Evolutionary conservation across 306 rosid species (phyloP).

Genomic region (Carpinus fangiana): DNA sequence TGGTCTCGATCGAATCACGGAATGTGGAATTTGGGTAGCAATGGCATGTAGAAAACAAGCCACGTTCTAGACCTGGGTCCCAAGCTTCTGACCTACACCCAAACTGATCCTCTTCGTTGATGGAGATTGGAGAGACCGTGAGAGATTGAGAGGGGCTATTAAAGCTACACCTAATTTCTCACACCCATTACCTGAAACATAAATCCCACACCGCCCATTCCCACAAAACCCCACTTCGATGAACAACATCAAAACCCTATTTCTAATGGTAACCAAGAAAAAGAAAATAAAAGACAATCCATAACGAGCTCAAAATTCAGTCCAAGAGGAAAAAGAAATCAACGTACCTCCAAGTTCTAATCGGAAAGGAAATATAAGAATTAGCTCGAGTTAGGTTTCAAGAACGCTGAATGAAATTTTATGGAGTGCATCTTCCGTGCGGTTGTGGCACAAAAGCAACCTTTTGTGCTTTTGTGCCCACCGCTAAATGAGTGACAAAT

Average conservation of each 20-base stretch:
- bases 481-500: no score
- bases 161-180: background rate
- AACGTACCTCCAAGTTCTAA: background rate
- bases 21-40: constrained; percentile 24
- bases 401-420: no score
- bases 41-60: constrained; percentile 21
- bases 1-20: constrained; percentile 26
- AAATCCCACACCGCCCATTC: background rate
- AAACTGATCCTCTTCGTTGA: background rate
- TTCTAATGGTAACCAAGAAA: background rate
- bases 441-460: no score
- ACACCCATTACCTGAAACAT: background rate
- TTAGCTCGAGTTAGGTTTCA: background rate
- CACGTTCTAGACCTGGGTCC: constrained; percentile 19
- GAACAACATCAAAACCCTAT: no score
- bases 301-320: background rate
- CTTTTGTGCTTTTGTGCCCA: no score
- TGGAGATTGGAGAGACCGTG: no score
- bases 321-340: background rate
- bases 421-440: no score
- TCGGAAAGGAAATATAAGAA: background rate
- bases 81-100: constrained; percentile 13
- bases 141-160: background rate
- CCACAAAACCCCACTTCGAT: background rate
- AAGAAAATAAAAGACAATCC: background rate